Conservation (phyloP, 78 protist species). For the Dictyostelium intermedium region DNA sequence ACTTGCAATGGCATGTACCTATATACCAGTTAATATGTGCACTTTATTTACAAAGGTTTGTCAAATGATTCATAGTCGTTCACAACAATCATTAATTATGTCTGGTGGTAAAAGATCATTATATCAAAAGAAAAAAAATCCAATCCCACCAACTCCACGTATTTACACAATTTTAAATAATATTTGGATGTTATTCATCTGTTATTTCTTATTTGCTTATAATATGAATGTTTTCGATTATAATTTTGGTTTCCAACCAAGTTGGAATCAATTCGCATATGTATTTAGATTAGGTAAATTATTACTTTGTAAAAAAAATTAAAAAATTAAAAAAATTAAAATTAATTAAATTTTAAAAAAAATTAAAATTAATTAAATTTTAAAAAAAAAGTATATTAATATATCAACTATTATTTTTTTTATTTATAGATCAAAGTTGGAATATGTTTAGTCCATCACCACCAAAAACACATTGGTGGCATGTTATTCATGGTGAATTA, state of each 20-base stretch:
- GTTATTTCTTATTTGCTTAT: slow-evolving; percentile 40
- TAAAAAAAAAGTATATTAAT: too few species aligned
- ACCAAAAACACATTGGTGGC: slow-evolving; percentile 77
- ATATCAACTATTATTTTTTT: too few species aligned
- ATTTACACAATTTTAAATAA: neutral
- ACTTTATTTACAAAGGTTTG: neutral
- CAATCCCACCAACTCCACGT: neutral
- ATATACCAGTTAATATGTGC: neutral
- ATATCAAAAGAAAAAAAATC: slow-evolving; percentile 17
- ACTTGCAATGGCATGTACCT: neutral
- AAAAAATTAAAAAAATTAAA: too few species aligned
- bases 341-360: too few species aligned
- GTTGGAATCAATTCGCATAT: slow-evolving; percentile 29
- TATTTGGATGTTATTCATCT: slow-evolving; percentile 14
- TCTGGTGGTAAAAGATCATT: neutral
- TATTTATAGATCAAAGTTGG: slow-evolving; percentile 54
- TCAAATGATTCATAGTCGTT: neutral
- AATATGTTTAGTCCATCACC: slow-evolving; percentile 71
- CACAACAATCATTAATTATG: slow-evolving; percentile 13
- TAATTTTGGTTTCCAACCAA: neutral
- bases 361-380: too few species aligned
- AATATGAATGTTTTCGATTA: slow-evolving; percentile 13
- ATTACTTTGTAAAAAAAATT: too few species aligned
- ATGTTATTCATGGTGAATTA: slow-evolving; percentile 59
- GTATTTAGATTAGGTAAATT: slow-evolving; percentile 4